Base-by-base conservation (phyloP, 2,329 filamentous ascomycete genomes). In the Colletotrichum cordylinicola region DNA sequence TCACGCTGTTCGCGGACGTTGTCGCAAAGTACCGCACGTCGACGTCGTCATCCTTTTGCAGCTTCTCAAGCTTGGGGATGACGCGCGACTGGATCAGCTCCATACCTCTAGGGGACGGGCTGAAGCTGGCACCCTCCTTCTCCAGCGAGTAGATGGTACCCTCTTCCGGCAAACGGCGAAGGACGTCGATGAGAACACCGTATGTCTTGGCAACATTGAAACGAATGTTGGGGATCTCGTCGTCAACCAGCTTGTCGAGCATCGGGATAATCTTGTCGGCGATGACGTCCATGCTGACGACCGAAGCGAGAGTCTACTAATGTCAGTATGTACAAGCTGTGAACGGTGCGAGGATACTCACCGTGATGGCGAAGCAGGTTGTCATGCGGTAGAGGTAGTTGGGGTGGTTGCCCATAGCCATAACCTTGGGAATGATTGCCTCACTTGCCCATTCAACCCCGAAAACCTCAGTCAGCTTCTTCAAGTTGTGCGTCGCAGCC, bases 351-450 rank as follows among this genome's bases (percentile, higher is more conserved):
- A 21, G 13, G 8, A 10, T 7, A 91, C 95, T 89, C 91, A 99
- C 97, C 81, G 96, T 96, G 79, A 99, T 98, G 77, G 97, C 97
- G 85, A 99, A 99, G 88, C 96, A 98, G n/a, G 97, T 99, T 12
- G 97, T 99, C 97, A 99, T 99, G 84, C 97, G 92, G 91, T 99
- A 99, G 69, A 99, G 93, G 85, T 99, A 99, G 88, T 99, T 99
- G 77, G 96, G 95, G 85, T 99, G 97, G 83, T 95, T 95, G 76
- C 97, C 97, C 97, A 99, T 98, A 48, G 94, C 95, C 91, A 98
- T 97, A 79, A 99, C 97, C 89, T 98, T 98, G 76, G 97, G 97
- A 80, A 99, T 98, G 82, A 99, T 99, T 62, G 96, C 96, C 84
- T 96, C 95, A 85, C 94, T 98, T 58, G 97, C 96, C 97, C 97